A percentile compares a stretch with the other conserved stretches of the same genome.
Conservation (phyloP, 2,329 filamentous ascomycete genomes). For the Cyphellophora attinorum region DNA sequence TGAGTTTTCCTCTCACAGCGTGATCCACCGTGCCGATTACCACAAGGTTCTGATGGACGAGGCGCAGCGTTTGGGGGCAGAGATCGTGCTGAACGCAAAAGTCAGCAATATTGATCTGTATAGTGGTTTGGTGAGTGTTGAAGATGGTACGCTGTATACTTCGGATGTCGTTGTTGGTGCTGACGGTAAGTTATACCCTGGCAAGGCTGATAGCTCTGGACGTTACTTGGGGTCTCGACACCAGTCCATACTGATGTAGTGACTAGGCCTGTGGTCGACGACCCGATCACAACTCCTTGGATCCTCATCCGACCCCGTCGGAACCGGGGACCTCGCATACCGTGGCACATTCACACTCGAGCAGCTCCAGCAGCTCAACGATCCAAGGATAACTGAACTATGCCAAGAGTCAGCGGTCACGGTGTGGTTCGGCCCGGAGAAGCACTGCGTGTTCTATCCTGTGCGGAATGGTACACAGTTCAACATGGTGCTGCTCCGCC, state of each 20-base stretch:
- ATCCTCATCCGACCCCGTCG: constrained; percentile 32
- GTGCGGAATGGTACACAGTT: constrained; percentile 35
- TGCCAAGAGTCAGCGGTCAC: constrained; percentile 40
- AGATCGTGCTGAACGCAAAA: constrained; percentile 20
- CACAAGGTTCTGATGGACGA: constrained; percentile 32
- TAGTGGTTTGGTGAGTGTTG: neutral
- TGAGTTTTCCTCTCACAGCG: no score
- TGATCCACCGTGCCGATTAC: constrained; percentile 42
- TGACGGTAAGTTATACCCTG: no score
- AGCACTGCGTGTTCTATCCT: constrained; percentile 43
- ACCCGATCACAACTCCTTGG: constrained; percentile 37
- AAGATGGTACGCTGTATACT: no score
- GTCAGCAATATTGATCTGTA: constrained; percentile 7
- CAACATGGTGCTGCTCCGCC: constrained; percentile 39
- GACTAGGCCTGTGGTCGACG: constrained; percentile 36
- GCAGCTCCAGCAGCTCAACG: constrained; percentile 37
- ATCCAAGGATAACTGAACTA: constrained; percentile 36
- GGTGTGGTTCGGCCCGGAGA: constrained; percentile 46
- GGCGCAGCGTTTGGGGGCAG: constrained; percentile 30
- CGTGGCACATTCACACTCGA: constrained; percentile 42
- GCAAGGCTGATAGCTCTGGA: no score
- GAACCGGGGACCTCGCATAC: constrained; percentile 50
- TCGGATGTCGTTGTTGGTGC: constrained; percentile 40
- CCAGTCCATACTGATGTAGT: no score
- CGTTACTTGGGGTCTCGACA: no score